Conservation (phyloP, 257 asterid genomes). For the Anisodus acutangulus region DNA sequence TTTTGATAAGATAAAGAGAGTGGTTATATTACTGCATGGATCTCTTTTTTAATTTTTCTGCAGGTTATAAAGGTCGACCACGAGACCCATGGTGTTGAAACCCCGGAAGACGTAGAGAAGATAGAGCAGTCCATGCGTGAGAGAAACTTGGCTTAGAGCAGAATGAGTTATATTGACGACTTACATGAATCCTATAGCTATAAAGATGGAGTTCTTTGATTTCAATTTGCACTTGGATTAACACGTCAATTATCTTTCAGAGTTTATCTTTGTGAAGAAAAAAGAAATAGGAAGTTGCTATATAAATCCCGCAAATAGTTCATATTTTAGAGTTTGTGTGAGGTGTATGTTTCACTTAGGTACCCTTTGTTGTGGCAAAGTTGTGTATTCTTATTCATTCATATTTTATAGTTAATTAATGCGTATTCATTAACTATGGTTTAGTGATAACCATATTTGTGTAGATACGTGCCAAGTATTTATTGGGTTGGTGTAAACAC, state of each 20-base stretch:
- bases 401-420: background rate
- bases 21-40: background rate
- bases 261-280: background rate
- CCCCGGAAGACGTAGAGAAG: slow-evolving; percentile 32
- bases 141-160: slow-evolving; percentile 27
- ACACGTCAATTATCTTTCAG: background rate
- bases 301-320: slow-evolving; percentile 12
- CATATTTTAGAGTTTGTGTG: background rate
- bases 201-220: background rate
- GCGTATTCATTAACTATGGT: background rate
- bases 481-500: background rate
- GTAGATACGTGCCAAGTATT: background rate
- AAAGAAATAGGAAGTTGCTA: background rate
- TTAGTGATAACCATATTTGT: background rate
- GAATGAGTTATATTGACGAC: background rate
- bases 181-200: background rate
- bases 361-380: background rate
- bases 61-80: slow-evolving; percentile 34
- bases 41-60: background rate
- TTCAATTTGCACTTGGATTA: background rate
- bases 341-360: background rate
- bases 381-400: slow-evolving; percentile 1
- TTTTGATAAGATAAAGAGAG: background rate
- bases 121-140: slow-evolving; percentile 29
- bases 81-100: slow-evolving; percentile 30